These are phyloP conservation scores for Mollisia scopiformis DNA, from an alignment of 2,329 filamentous ascomycete species.

Conservation along the genomic window DNA sequence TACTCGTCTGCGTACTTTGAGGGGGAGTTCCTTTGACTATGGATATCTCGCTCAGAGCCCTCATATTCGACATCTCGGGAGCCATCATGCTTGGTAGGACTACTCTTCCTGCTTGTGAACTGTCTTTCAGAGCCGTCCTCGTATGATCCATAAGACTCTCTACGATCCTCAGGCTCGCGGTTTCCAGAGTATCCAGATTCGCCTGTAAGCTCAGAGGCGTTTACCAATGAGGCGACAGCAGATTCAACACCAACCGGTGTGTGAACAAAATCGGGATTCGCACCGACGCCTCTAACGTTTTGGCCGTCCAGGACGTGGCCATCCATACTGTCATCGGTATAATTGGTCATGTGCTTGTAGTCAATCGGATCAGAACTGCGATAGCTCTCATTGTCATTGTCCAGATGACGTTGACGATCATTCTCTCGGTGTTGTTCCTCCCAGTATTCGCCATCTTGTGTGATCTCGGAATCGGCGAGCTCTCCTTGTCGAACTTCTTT, in stretches of 20 bases:
- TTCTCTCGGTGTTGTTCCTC: constrained; percentile 39
- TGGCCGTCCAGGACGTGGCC: constrained; percentile 63
- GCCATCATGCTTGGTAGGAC: constrained; percentile 43
- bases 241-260: constrained; percentile 79
- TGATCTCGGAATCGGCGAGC: constrained; percentile 47
- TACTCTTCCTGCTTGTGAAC: constrained; percentile 42
- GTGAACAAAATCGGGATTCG: constrained; percentile 78
- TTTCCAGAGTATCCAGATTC: constrained; percentile 54
- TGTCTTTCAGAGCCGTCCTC: constrained; percentile 39
- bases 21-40: constrained; percentile 31
- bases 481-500: constrained; percentile 36
- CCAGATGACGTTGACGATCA: constrained; percentile 48
- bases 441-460: constrained; percentile 42
- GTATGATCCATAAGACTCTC: constrained; percentile 36
- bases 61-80: constrained; percentile 21
- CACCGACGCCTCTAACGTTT: constrained; percentile 70
- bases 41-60: constrained; percentile 22
- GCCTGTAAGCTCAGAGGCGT: constrained; percentile 75
- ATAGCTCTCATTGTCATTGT: constrained; percentile 63
- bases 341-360: constrained; percentile 53
- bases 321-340: constrained; percentile 60
- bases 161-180: constrained; percentile 39
- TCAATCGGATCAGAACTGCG: constrained; percentile 59
- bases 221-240: constrained; percentile 82
- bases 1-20: constrained; percentile 35